Evolutionary conservation across 805 yeast genomes (phyloP).

Genomic region (Cyberlindnera meyerae): DNA sequence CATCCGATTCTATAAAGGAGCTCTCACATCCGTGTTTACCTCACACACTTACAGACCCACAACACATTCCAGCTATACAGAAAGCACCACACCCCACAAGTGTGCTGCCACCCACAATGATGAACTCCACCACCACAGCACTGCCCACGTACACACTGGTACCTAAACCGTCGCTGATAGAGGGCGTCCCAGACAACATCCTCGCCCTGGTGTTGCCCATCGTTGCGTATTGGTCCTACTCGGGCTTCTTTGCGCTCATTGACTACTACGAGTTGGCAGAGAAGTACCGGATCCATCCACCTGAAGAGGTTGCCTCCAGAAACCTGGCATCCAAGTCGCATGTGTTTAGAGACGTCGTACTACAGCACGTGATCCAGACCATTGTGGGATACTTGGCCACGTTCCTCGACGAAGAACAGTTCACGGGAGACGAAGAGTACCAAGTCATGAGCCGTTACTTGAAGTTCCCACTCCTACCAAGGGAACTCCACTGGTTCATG

Average conservation of each 20-base stretch:
- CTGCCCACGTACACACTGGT: constrained; percentile 12
- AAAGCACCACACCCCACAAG: neutral
- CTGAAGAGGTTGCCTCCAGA: constrained; percentile 72
- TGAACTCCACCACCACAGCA: constrained; percentile 5
- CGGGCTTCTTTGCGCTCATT: constrained; percentile 66
- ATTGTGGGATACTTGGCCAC: constrained; percentile 56
- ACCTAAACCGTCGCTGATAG: constrained; percentile 41
- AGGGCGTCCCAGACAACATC: constrained; percentile 65
- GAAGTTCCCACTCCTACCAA: constrained; percentile 35
- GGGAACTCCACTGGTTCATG: constrained; percentile 40
- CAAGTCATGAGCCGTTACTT: constrained; percentile 41
- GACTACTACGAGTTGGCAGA: constrained; percentile 77
- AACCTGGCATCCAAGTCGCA: constrained; percentile 68
- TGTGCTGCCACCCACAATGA: neutral
- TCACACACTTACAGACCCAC: no score
- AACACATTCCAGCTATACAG: no score
- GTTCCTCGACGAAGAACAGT: constrained; percentile 50
- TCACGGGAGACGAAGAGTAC: constrained; percentile 46
- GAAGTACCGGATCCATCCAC: constrained; percentile 84
- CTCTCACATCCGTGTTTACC: no score
- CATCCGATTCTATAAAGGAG: no score
- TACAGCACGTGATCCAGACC: constrained; percentile 84
- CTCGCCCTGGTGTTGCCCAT: constrained; percentile 74
- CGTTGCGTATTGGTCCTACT: constrained; percentile 76
- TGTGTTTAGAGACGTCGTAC: constrained; percentile 74